A percentile compares a stretch with the other conserved stretches of the same genome.
These are phyloP conservation scores for Niveomyces coronatus DNA, from an alignment of 2,329 filamentous ascomycete species.

Conservation along the genomic window DNA sequence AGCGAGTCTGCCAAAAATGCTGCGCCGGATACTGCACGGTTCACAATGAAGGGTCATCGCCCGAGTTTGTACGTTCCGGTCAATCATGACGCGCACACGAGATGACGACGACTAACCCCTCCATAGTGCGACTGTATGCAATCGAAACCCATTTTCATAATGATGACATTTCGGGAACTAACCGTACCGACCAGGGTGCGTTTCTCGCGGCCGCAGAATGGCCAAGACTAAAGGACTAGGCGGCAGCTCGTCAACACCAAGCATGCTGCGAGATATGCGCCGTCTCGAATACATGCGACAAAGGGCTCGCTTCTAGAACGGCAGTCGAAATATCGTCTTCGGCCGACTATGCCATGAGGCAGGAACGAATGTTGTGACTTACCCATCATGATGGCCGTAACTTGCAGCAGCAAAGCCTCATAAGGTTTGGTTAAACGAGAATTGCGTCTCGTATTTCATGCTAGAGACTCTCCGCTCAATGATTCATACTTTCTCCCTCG, in stretches of 20 bases:
- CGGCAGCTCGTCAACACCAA: neutral
- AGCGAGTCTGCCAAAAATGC: conserved; percentile 62
- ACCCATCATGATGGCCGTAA: too few relatives aligned
- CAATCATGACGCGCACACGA: neutral
- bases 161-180: too few relatives aligned
- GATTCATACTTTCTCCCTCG: too few relatives aligned
- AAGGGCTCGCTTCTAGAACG: conserved; percentile 3
- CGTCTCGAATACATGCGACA: conserved; percentile 7
- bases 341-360: too few relatives aligned
- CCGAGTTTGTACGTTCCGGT: conserved; percentile 39
- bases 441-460: too few relatives aligned
- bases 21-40: conserved; percentile 71
- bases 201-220: conserved; percentile 20
- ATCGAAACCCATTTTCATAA: too few relatives aligned
- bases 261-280: conserved; percentile 6
- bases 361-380: too few relatives aligned
- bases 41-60: conserved; percentile 72
- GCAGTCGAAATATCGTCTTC: too few relatives aligned
- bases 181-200: conserved; percentile 23
- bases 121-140: conserved; percentile 14
- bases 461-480: too few relatives aligned
- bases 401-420: too few relatives aligned
- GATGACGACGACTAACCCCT: conserved; percentile 18
- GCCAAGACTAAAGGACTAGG: conserved; percentile 6
- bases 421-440: too few relatives aligned